Evolutionary conservation across 371 early-diverging fungal genomes (phyloP).

Genomic region (Quaeritorhiza haematococci): DNA sequence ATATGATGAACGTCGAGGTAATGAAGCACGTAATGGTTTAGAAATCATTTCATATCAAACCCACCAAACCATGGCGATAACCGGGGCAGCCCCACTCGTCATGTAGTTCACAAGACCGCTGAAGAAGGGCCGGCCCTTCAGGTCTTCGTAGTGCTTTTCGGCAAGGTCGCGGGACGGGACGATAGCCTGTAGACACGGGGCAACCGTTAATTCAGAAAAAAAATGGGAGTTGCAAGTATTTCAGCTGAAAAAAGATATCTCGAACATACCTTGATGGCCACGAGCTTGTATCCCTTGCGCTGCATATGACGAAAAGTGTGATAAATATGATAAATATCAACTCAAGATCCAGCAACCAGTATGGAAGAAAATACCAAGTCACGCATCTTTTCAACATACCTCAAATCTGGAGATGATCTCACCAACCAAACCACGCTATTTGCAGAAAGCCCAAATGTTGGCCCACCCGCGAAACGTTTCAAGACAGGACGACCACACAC

Average conservation of each 20-base stretch:
- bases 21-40: neutral
- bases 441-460: no score
- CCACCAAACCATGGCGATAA: slow-evolving; percentile 33
- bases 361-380: neutral
- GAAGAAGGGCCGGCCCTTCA: slow-evolving; percentile 45
- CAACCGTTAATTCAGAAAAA: no score
- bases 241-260: no score
- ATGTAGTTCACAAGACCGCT: slow-evolving; percentile 43
- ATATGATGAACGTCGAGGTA: neutral
- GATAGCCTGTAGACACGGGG: no score
- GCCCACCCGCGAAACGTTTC: no score
- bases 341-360: neutral
- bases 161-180: slow-evolving; percentile 37
- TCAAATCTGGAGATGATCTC: slow-evolving; percentile 96
- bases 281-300: slow-evolving; percentile 43
- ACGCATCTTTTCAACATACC: slow-evolving; percentile 66
- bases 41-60: neutral
- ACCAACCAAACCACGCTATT: slow-evolving; percentile 91
- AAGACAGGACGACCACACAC: no score
- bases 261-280: slow-evolving; percentile 38
- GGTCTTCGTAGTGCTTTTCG: slow-evolving; percentile 47
- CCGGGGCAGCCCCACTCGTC: slow-evolving; percentile 44
- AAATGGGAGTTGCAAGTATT: no score
- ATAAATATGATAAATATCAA: no score
- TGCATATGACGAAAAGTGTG: slow-evolving; percentile 16